Evolutionary conservation across 352 stramenopile genomes (phyloP).

Genomic region (Phytophthora boehmeriae): DNA sequence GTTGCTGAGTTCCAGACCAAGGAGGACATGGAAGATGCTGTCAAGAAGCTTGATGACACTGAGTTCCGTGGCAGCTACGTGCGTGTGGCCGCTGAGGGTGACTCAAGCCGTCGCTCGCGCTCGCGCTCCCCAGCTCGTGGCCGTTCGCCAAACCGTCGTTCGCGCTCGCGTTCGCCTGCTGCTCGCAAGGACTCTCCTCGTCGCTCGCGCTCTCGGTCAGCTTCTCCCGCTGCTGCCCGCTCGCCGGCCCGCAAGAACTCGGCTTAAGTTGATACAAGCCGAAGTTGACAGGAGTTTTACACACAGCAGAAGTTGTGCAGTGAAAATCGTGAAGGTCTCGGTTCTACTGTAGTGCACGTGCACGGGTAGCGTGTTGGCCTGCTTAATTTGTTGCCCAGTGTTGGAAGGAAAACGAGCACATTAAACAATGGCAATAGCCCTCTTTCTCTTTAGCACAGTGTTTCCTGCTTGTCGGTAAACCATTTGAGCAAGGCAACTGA

Average conservation of each 20-base stretch:
- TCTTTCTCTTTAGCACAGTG: constrained; percentile 16
- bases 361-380: constrained; percentile 10
- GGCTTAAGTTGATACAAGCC: constrained; percentile 46
- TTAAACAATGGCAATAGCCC: constrained; percentile 35
- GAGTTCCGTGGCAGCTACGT: constrained; percentile 89
- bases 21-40: constrained; percentile 85
- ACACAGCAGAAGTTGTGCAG: background rate
- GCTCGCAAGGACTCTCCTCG: constrained; percentile 68
- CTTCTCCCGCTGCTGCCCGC: constrained; percentile 51
- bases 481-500: no score
- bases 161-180: constrained; percentile 71
- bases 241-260: constrained; percentile 78
- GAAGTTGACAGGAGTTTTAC: constrained; percentile 21
- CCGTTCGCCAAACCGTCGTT: constrained; percentile 62
- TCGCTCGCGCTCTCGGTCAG: constrained; percentile 68
- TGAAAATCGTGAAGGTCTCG: constrained; percentile 8
- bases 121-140: constrained; percentile 67
- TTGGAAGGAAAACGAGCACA: constrained; percentile 25
- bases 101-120: constrained; percentile 49
- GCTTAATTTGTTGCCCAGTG: constrained; percentile 31
- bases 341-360: constrained; percentile 2
- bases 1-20: constrained; percentile 82
- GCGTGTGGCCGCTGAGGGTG: constrained; percentile 59
- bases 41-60: constrained; percentile 89
- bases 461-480: no score